Evolutionary conservation across 108 stramenopile genomes (phyloP), one percentile per base, ranked within the genome.

Genomic region (Epipyxis sp.): DNA sequence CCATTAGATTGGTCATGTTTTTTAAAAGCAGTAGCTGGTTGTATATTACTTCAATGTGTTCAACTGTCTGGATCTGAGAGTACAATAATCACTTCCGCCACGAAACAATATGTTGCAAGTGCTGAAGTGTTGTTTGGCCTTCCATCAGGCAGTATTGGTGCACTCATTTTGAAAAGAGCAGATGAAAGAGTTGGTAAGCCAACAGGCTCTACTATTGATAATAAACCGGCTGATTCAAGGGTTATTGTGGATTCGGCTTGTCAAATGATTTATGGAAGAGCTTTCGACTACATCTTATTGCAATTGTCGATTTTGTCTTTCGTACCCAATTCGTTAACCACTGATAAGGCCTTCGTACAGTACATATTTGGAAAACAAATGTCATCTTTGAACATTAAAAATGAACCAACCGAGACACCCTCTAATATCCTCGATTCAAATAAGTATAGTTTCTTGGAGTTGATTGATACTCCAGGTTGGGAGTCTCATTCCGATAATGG

Each of bases 61-160:
- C 16, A 3, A 29, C 10, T 74, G 10, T 37, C 34, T 6, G 71
- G 71, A 29, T 74, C 71, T 10, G 71, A 74, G 10, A 57, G 41
- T 37, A 57, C 71, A 42, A 35, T 57, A 34, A 39, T 74, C 6
- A 43, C 71, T 6, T 27, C 71, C 10, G 3, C n/a, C 34, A 74
- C 71, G 6, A 74, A 74, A 42, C 40, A 6, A 27, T 42, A 74
- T 37, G 71, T 74, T 10, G 10, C 50, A 13, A 3, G 10, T 6
- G 71, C 71, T 37, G 71, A 74, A 42, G 6, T 6, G 3, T 29
- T 74, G n/a, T 42, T 74, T 10, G 71, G 71, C 50, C 20, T 74
- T 37, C 42, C 40, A 42, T 3, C 71, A 34, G 71, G 71, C 3
- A 35, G 41, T 10, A 39, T 74, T 10, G 3, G 16, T 42, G 46